Base-by-base conservation (phyloP, 495 filamentous ascomycete species). In the Darksidea phi region DNA sequence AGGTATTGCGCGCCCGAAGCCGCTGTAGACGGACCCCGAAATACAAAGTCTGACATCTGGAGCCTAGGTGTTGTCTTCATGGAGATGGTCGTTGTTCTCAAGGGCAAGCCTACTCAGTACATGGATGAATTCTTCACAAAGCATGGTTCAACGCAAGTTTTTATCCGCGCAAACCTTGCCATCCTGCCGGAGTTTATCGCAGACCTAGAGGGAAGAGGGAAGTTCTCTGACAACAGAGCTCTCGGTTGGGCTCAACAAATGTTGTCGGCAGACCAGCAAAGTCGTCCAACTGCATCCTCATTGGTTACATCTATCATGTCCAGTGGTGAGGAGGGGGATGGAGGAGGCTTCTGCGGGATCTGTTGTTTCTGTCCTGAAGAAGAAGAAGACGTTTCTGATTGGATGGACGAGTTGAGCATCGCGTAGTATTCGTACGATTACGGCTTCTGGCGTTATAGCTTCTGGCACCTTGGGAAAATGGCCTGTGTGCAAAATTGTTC, bases 41-140 rank as follows among this genome's bases (percentile, higher is more conserved):
- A 73, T 54, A 54, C 41, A 37, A 26, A 52, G 0, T 68, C 74
- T 15, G 77, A 79, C 53, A 70, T 79, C 10, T 79, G 72, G 71
- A 73, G 71, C 17, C 67, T 79, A 3, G 77, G 77, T 6, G 68
- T 70, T 45, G 70, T 79, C 13, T 79, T 76, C 56, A 55, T 78
- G 0, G 75, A 78, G 34, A 78, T 78, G 70, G 54, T 61, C 0
- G 72, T 69, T 23, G 60, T 76, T 17, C 63, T 76, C 38, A 66
- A 66, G 50, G 62, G 62, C 49, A 48, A 43, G 25, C 46, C 17
- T 15, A 28, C 48, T 45, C 26, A 55, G 57, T 11, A 59, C 26
- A 49, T 65, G 57, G 12, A 50, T 42, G 25, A 56, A 23, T 60
- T 60, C 24, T 50, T 65, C 11, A 38, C 15, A 23, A 2, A 50